Percentiles rank a stretch among this genome's conserved stretches.
These are phyloP conservation scores for Salix udensis DNA, from an alignment of 345 rosid species.

Conservation along the genomic window DNA sequence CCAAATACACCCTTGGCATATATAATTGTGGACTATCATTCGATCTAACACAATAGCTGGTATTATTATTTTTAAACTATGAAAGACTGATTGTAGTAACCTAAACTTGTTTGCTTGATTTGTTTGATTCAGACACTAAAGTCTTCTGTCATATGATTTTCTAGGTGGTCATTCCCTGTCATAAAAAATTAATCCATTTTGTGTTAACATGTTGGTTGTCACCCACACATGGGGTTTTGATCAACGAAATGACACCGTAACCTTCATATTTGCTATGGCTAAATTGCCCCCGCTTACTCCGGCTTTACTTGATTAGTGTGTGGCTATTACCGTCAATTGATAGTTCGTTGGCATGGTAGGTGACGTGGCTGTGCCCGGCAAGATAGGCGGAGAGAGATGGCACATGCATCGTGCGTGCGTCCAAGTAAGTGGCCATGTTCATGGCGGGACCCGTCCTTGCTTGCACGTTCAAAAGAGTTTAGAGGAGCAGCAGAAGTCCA, in stretches of 20 bases:
- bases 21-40: neutral
- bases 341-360: accelerated
- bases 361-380: conserved; percentile 33
- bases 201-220: conserved; percentile 28
- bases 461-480: conserved; percentile 21
- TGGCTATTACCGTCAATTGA: conserved; percentile 9
- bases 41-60: neutral
- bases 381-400: conserved; percentile 25
- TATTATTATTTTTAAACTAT: neutral
- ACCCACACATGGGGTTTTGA: conserved; percentile 34
- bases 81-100: neutral
- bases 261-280: conserved; percentile 15
- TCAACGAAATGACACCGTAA: conserved; percentile 23
- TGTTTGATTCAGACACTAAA: neutral
- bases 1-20: too few species aligned
- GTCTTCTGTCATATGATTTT: neutral
- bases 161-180: conserved; percentile 15
- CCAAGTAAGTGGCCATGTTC: conserved; percentile 45
- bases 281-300: neutral
- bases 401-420: conserved; percentile 64
- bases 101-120: neutral
- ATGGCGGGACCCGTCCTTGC: conserved; percentile 33
- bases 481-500: conserved; percentile 4
- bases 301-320: too few species aligned
- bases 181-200: neutral